Percentiles rank a stretch among this genome's conserved stretches.
phyloP scores from a whole-genome alignment of 768 basidiomycete genomes.

The Boletus reticulatus region DNA sequence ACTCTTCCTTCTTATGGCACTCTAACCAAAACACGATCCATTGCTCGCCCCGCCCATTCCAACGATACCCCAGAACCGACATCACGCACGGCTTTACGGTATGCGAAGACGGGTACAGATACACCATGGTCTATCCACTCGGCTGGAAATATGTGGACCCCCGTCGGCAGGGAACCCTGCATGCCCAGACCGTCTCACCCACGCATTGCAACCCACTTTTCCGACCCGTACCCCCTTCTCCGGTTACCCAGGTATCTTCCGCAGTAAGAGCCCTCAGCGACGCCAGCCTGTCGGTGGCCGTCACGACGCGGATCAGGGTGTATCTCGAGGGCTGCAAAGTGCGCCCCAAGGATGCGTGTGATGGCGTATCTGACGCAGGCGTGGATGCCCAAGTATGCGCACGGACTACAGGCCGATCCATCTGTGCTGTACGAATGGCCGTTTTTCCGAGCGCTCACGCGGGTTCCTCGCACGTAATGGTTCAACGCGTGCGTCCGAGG shows the following conservation, averaged over 20 bases:
- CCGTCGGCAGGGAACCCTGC: constrained; percentile 1
- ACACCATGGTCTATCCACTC: constrained; percentile 6
- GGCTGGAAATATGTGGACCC: constrained; percentile 5
- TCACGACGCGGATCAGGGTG: not conserved
- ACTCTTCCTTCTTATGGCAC: too few species aligned
- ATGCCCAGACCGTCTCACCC: not conserved
- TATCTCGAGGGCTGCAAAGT: not conserved
- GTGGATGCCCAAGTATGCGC: constrained; percentile 7
- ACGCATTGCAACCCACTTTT: not conserved
- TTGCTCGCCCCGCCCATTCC: not conserved
- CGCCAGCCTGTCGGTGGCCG: not conserved
- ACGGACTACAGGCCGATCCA: not conserved
- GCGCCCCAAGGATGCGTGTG: not conserved
- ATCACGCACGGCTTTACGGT: constrained; percentile 3
- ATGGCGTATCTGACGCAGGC: not conserved
- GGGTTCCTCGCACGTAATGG: too few species aligned
- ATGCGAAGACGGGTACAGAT: constrained; percentile 5
- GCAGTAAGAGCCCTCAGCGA: not conserved
- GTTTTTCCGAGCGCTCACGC: not conserved
- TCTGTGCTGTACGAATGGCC: constrained; percentile 6
- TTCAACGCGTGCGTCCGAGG: not conserved
- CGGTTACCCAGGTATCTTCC: not conserved
- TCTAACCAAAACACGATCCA: not conserved
- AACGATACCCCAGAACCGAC: not conserved
- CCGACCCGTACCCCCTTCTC: not conserved